Evolutionary conservation across 768 basidiomycete genomes (phyloP).

Genomic region (Amanita exitialis): DNA sequence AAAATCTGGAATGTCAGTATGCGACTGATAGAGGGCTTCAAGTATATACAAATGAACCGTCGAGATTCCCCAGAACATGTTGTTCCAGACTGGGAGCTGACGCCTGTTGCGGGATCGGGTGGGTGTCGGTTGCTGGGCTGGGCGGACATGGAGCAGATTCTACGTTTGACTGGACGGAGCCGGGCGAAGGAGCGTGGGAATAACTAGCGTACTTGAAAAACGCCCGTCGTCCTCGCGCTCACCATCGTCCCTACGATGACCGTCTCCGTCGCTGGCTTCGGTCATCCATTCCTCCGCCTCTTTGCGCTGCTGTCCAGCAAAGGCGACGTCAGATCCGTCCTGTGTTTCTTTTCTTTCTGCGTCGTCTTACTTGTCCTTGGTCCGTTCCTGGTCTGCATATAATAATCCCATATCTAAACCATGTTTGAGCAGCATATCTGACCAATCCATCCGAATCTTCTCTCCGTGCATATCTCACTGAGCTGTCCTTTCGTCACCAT

Average conservation of each 20-base stretch:
- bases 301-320: conserved; percentile 40
- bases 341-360: conserved; percentile 59
- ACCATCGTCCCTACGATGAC: conserved; percentile 40
- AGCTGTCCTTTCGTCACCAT: conserved; percentile 93
- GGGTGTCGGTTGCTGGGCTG: conserved; percentile 5
- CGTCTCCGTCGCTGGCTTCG: conserved; percentile 47
- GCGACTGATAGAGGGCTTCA: neutral
- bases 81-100: neutral
- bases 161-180: conserved; percentile 1
- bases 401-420: conserved; percentile 5
- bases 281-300: conserved; percentile 19
- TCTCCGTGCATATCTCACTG: conserved; percentile 93
- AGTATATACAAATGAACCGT: conserved; percentile 1
- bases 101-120: neutral
- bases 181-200: conserved; percentile 3
- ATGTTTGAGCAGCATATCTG: conserved; percentile 61
- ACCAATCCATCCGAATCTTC: conserved; percentile 92
- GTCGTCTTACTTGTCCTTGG: conserved; percentile 67
- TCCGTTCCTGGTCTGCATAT: conserved; percentile 24
- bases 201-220: neutral
- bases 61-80: neutral
- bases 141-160: conserved; percentile 4
- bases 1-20: conserved; percentile 13
- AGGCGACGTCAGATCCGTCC: conserved; percentile 59
- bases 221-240: conserved; percentile 1